Percentiles rank a stretch among this genome's conserved stretches.
Conservation (phyloP, 169 alveolate species). For the Amoebophrya sp. region DNA sequence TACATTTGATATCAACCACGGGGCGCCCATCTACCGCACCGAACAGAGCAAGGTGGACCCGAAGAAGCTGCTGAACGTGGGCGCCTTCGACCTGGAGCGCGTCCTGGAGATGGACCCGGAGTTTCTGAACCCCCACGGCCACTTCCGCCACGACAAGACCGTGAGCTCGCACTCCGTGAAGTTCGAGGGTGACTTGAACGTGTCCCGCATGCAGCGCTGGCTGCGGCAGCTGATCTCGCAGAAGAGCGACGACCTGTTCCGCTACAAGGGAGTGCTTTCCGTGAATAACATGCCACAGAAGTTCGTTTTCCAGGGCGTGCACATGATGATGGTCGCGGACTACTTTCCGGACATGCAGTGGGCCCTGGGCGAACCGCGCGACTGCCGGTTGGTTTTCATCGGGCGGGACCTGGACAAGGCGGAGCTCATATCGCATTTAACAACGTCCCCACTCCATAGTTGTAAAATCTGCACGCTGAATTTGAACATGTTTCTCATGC, state of each 20-base stretch:
- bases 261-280: slow-evolving; percentile 41
- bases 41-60: slow-evolving; percentile 16
- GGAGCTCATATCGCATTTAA: too few relatives aligned
- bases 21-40: slow-evolving; percentile 23
- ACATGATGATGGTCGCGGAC: slow-evolving; percentile 33
- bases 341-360: neutral
- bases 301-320: slow-evolving; percentile 41
- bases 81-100: slow-evolving; percentile 30
- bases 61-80: slow-evolving; percentile 1
- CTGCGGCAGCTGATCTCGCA: slow-evolving; percentile 27
- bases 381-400: slow-evolving; percentile 43
- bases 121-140: neutral
- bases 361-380: neutral
- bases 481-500: too few relatives aligned
- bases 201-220: slow-evolving; percentile 27
- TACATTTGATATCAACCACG: neutral
- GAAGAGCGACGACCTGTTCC: slow-evolving; percentile 31
- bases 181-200: neutral
- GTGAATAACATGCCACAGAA: slow-evolving; percentile 35
- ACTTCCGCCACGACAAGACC: slow-evolving; percentile 22
- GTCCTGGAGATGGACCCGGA: slow-evolving; percentile 37
- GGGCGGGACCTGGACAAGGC: slow-evolving; percentile 42
- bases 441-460: too few relatives aligned
- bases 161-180: neutral
- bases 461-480: too few relatives aligned